These are phyloP conservation scores for Vickermania ingenoplastis DNA, from an alignment of 208 protist species.

Conservation along the genomic window DNA sequence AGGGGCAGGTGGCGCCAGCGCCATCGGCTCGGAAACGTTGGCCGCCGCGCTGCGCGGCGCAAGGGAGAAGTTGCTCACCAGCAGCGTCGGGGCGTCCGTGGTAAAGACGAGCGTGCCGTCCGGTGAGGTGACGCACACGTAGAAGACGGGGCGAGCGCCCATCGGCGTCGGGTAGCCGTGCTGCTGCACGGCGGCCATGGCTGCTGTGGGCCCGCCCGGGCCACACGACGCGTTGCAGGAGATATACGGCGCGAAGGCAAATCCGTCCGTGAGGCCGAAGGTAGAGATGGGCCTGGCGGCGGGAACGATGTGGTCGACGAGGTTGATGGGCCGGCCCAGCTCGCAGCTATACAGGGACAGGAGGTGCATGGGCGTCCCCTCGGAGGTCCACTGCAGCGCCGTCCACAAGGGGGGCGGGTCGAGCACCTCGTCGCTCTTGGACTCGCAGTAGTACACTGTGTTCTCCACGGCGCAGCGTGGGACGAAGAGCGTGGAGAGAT, in stretches of 20 bases:
- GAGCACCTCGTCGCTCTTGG: conserved; percentile 1
- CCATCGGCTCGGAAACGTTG: conserved; percentile 4
- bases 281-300: conserved; percentile 4
- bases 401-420: no score
- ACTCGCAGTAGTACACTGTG: conserved; percentile 16
- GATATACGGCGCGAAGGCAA: conserved; percentile 8
- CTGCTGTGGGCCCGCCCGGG: neutral
- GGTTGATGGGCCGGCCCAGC: neutral
- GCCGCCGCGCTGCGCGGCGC: conserved; percentile 6
- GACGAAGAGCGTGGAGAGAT: neutral
- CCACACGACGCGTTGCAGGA: conserved; percentile 4
- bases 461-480: conserved; percentile 2
- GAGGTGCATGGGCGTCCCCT: conserved; percentile 3
- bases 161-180: neutral
- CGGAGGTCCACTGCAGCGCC: neutral
- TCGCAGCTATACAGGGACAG: conserved; percentile 17
- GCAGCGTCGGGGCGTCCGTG: conserved; percentile 13
- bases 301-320: neutral
- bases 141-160: conserved; percentile 4
- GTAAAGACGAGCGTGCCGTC: conserved; percentile 24
- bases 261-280: conserved; percentile 3
- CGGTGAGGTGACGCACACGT: conserved; percentile 16
- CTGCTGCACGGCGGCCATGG: neutral
- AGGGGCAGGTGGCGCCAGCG: neutral
- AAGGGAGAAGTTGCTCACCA: conserved; percentile 5